Evolutionary conservation across 2,329 filamentous ascomycete species (phyloP), one percentile per base, ranked within the genome.

Genomic region (Rhinocladiella similis): DNA sequence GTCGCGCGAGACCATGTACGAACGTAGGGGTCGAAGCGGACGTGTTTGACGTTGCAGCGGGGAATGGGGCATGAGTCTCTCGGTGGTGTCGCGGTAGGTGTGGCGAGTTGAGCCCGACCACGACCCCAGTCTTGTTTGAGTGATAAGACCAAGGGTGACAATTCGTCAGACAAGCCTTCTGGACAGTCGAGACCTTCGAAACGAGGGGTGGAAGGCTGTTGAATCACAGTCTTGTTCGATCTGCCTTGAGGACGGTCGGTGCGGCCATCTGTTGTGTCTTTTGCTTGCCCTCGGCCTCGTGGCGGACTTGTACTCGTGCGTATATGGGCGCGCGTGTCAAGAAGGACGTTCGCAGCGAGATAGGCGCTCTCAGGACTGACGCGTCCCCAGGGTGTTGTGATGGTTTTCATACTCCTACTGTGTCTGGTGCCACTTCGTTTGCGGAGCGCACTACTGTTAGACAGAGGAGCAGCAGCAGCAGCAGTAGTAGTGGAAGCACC

Each of bases 351-450:
- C 12, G 52, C 56, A 12, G 56, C 52, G 10, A 38, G 18, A 38
- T 49, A 39, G 6, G 29, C 35, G 38, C 47, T 55, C 5, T 18
- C 38, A 3, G 56, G 36, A 16, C 18, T 5, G 16, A 59, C 52
- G 14, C 41, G 20, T 12, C 56, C 56, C 56, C 56, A 59, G 13
- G 56, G 56, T n/a, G 56, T 59, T 9, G 20, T 19, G 20, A 55
- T 43, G 10, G 33, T 2, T 18, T 41, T 9, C 14, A n/a, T n/a
- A n/a, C 22, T 18, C 18, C 25, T 20, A 22, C 33, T 5, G 14
- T 9, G 16, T 27, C 14, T 14, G 43, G 7, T 27, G 42, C 42
- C 22, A 20, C 43, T 20, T 19, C 16, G 29, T 9, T n/a, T 18
- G 41, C 12, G 5, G 41, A 7, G 18, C n/a, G n/a, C 3, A 20